Evolutionary conservation across 257 asterid genomes (phyloP).

Genomic region (Jasminum sambac): DNA sequence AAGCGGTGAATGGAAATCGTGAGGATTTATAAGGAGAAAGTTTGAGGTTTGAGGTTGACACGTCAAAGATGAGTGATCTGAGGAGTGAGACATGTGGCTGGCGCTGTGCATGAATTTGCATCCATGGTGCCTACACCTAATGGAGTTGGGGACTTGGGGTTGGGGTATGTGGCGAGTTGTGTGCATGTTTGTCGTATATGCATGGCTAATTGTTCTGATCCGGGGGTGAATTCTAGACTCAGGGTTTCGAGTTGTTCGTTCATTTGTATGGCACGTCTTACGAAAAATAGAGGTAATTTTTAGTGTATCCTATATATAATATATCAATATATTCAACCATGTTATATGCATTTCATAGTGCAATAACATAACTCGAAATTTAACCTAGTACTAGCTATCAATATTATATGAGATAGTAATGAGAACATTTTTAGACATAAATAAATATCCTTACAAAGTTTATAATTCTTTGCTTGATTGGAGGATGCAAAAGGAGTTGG

Average conservation of each 20-base stretch:
- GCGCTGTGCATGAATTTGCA: conserved; percentile 34
- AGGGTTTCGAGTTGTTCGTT: background rate
- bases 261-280: background rate
- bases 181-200: background rate
- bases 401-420: too few relatives aligned
- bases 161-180: conserved; percentile 42
- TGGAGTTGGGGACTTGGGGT: background rate
- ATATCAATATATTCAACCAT: background rate
- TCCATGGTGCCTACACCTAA: conserved; percentile 32
- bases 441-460: too few relatives aligned
- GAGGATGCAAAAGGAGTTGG: too few relatives aligned
- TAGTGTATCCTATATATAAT: background rate
- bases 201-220: conserved; percentile 1
- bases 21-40: conserved; percentile 29
- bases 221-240: background rate
- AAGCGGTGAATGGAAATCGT: conserved; percentile 23
- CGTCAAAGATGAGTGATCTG: conserved; percentile 35
- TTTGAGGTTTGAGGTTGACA: conserved; percentile 34
- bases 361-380: too few relatives aligned
- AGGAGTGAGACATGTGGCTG: conserved; percentile 35
- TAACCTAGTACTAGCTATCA: too few relatives aligned
- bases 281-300: background rate
- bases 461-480: too few relatives aligned
- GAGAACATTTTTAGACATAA: too few relatives aligned
- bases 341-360: too few relatives aligned